Percentiles rank a stretch among this genome's conserved stretches.
Conservation (phyloP, 2,329 filamentous ascomycete genomes). For the Endothia cerciana region DNA sequence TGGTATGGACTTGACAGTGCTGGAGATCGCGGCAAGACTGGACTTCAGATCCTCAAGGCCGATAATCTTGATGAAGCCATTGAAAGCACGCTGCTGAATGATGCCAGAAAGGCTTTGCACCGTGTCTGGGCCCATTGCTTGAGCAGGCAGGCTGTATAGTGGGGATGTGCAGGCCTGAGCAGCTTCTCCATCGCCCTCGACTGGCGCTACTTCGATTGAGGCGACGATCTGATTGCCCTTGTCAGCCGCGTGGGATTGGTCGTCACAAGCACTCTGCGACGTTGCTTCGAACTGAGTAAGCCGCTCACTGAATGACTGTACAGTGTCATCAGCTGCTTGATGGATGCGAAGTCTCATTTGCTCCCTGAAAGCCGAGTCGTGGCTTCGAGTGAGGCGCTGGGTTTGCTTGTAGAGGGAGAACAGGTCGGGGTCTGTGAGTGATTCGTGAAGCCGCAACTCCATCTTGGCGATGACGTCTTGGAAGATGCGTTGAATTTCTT, state of each 20-base stretch:
- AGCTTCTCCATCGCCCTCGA: no score
- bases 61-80: no score
- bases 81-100: no score
- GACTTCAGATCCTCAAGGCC: no score
- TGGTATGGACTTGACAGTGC: no score
- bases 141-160: no score
- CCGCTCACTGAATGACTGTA: not conserved
- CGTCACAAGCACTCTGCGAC: not conserved
- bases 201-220: not conserved
- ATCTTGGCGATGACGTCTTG: not conserved
- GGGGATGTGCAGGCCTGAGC: no score
- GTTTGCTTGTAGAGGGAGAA: not conserved
- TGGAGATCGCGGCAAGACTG: no score
- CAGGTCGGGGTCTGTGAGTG: not conserved
- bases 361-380: not conserved
- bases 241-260: not conserved
- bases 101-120: no score
- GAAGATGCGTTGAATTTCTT: not conserved
- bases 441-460: not conserved
- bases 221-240: not conserved
- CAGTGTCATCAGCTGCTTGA: not conserved
- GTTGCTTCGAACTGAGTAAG: not conserved
- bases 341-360: not conserved
- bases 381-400: not conserved
- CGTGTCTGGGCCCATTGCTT: no score